Base-by-base conservation (phyloP, 345 rosid species). In the Durio zibethinus region DNA sequence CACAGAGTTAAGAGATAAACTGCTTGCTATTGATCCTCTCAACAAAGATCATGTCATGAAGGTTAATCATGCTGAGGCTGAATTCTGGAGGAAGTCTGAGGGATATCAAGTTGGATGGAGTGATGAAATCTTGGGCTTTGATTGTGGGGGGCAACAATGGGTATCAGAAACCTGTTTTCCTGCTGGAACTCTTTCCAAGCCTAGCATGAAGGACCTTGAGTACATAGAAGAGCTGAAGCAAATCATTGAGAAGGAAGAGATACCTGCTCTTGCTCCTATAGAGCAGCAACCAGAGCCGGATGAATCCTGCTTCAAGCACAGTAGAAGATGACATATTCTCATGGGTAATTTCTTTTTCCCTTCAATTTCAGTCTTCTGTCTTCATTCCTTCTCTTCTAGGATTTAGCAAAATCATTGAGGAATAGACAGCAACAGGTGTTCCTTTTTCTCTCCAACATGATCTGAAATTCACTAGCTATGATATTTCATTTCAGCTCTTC, bases 71-170 rank as follows among this genome's bases (percentile, higher is more conserved):
- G 97, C 97, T 23, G 99, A 96, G 84, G 99, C 97, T 25, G 99
- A 89, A 84, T 96, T 87, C 90, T 92, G 99, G 98, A 92, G 79
- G 82, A 97, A 88, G 83, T 94, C 97, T 47, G 98, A 97, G 81
- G 98, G 99, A 80, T 92, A 89, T 79, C 91, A 98, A 85, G 89
- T 92, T 59, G 97, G 97, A 64, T 97, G 98, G 98, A 92, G 95
- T 73, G 98, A 94, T 87, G 98, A 94, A 76, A 97, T 97, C 68
- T 80, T 97, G 85, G 99, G 98, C 52, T 97, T 97, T 80, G 98
- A 97, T 83, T 97, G 98, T 79, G 98, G 99, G 78, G 99, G 97
- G 78, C 99, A 97, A 80, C 99, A 97, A 33, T 94, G 98, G 99
- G 98, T 97, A 64, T 97, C 97, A 23, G 98, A 97, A 83, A 91